These are phyloP conservation scores for Pythium folliculosum DNA, from an alignment of 352 stramenopile genomes.

Conservation along the genomic window DNA sequence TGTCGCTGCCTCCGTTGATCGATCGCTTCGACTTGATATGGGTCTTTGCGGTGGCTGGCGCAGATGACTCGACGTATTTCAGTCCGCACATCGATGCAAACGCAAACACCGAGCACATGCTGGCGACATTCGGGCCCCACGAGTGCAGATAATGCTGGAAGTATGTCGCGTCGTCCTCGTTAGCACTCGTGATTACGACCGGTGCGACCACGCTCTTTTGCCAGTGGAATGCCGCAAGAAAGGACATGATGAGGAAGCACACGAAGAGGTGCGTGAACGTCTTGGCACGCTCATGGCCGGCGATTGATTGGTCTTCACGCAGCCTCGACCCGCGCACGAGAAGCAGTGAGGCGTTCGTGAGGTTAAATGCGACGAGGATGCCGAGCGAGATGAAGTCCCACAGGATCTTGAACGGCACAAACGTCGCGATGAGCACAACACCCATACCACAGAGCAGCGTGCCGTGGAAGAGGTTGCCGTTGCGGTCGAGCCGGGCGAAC, in stretches of 20 bases:
- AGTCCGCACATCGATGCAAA: conserved; percentile 57
- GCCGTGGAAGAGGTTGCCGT: conserved; percentile 73
- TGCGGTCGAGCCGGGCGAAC: conserved; percentile 76
- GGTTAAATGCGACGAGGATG: conserved; percentile 89
- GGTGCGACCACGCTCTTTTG: conserved; percentile 65
- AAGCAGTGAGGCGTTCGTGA: conserved; percentile 87
- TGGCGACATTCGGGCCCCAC: conserved; percentile 46
- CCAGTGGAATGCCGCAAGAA: conserved; percentile 72
- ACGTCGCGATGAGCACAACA: conserved; percentile 60
- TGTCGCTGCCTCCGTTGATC: conserved; percentile 9
- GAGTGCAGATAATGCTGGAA: conserved; percentile 62
- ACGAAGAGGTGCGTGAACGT: conserved; percentile 46
- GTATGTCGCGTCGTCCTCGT: conserved; percentile 26
- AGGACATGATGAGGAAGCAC: conserved; percentile 56
- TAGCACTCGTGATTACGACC: conserved; percentile 24
- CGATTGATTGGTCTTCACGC: conserved; percentile 20
- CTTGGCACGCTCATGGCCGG: conserved; percentile 1
- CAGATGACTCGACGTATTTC: conserved; percentile 42
- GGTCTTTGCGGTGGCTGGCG: not conserved
- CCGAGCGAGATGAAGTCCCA: conserved; percentile 92
- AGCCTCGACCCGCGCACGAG: conserved; percentile 51
- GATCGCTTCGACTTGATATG: conserved; percentile 8
- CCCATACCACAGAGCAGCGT: conserved; percentile 60
- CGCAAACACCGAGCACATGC: conserved; percentile 51
- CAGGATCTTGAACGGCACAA: conserved; percentile 84